These are phyloP conservation scores for Podaxis sp. DNA, from an alignment of 768 basidiomycete species.

Conservation along the genomic window DNA sequence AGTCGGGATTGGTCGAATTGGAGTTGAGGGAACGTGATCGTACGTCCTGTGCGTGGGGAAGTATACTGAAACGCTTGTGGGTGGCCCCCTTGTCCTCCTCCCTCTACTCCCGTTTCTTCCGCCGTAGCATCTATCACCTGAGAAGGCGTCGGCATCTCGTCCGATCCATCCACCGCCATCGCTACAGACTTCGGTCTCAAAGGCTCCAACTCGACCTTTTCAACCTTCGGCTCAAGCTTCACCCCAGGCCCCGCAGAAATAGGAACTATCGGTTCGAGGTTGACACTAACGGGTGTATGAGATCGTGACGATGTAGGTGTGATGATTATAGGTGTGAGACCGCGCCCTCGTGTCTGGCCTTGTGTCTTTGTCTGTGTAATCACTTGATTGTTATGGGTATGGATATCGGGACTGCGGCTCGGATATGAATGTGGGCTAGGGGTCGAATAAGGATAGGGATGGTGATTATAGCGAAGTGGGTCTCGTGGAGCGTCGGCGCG, in stretches of 20 bases:
- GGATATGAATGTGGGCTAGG: not conserved
- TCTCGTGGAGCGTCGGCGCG: too few relatives aligned
- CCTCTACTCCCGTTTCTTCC: not conserved
- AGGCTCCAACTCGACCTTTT: not conserved
- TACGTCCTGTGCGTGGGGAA: not conserved
- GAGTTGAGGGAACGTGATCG: not conserved
- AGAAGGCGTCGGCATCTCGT: too few relatives aligned
- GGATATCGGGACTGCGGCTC: not conserved
- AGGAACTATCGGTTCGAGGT: not conserved
- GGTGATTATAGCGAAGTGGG: not conserved
- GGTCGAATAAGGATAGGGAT: not conserved
- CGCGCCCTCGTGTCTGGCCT: not conserved
- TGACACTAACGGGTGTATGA: not conserved
- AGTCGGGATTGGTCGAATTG: not conserved
- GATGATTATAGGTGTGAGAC: conserved; percentile 4
- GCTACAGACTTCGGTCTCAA: not conserved
- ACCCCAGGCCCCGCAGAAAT: not conserved
- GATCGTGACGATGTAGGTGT: conserved; percentile 9
- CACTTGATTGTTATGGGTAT: not conserved
- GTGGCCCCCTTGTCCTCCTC: not conserved
- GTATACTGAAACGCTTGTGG: too few relatives aligned
- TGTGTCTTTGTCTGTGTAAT: not conserved
- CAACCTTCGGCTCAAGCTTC: not conserved
- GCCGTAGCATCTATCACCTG: not conserved
- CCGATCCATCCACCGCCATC: too few relatives aligned